These are phyloP conservation scores for Diaporthe longicolla DNA, from an alignment of 2,329 filamentous ascomycete species.

Conservation along the genomic window DNA sequence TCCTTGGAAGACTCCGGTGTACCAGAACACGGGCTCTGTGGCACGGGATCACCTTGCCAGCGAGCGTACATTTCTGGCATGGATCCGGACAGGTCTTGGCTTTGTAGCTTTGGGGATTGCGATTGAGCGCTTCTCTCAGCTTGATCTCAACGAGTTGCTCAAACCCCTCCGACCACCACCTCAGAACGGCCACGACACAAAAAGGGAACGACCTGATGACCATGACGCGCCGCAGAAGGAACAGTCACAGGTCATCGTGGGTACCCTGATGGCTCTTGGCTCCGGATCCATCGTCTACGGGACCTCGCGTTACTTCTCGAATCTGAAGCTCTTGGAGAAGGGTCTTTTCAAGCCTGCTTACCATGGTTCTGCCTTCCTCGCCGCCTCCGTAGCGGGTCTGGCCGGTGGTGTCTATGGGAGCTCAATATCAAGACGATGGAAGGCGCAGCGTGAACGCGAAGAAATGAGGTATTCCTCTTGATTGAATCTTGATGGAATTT, in stretches of 20 bases:
- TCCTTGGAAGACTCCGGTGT: constrained; percentile 46
- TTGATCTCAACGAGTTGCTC: constrained; percentile 54
- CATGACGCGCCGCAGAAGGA: constrained; percentile 47
- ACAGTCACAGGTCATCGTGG: constrained; percentile 55
- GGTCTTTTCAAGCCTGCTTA: constrained; percentile 58
- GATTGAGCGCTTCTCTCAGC: constrained; percentile 60
- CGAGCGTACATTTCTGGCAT: constrained; percentile 67
- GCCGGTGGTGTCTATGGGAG: constrained; percentile 50
- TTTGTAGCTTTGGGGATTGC: constrained; percentile 67
- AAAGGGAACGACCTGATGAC: constrained; percentile 24
- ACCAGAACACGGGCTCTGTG: constrained; percentile 62
- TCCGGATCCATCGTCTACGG: constrained; percentile 62
- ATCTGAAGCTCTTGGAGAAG: constrained; percentile 56
- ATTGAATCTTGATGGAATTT: neutral
- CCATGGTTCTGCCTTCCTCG: constrained; percentile 50
- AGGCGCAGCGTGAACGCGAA: constrained; percentile 42
- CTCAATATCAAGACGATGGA: constrained; percentile 45
- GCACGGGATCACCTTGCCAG: constrained; percentile 68
- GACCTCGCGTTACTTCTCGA: constrained; percentile 61
- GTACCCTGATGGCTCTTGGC: constrained; percentile 60
- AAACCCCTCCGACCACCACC: constrained; percentile 47
- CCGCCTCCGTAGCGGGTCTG: constrained; percentile 49
- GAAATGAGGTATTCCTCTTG: constrained; percentile 34
- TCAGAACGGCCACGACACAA: constrained; percentile 37
- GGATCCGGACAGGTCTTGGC: constrained; percentile 65